phyloP scores from a whole-genome alignment of 139 green algal genomes.

The Chlorella sp. region DNA sequence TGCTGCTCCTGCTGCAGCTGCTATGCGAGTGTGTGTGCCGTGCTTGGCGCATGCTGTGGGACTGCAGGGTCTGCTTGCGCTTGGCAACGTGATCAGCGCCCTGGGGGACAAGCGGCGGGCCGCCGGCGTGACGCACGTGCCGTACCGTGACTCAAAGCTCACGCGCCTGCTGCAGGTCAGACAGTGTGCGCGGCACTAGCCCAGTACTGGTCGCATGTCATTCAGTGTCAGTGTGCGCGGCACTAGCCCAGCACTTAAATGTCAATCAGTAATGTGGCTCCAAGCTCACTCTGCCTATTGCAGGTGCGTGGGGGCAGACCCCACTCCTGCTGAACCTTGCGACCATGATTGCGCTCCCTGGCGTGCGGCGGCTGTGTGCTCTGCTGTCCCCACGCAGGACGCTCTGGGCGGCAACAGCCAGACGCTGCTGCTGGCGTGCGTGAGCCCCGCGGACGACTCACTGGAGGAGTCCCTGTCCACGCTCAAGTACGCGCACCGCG shows the following conservation, averaged over 20 bases:
- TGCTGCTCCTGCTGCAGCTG: neutral
- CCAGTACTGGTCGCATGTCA: no score
- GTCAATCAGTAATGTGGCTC: no score
- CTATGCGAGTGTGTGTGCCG: neutral
- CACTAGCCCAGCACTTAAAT: no score
- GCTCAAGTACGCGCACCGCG: slow-evolving; percentile 41
- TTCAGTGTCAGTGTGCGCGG: no score
- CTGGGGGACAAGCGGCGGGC: slow-evolving; percentile 36
- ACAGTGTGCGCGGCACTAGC: neutral
- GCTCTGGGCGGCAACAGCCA: slow-evolving; percentile 43
- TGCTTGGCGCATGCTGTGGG: no score
- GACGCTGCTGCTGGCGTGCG: slow-evolving; percentile 40
- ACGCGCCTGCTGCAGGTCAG: slow-evolving; percentile 45
- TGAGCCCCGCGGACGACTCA: slow-evolving; percentile 17
- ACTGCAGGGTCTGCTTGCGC: slow-evolving; percentile 47
- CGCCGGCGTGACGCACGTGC: slow-evolving; percentile 33
- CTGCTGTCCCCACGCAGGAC: slow-evolving; percentile 34
- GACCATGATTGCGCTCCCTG: no score
- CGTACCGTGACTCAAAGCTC: slow-evolving; percentile 61
- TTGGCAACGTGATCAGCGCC: slow-evolving; percentile 58
- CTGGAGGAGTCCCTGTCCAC: slow-evolving; percentile 50
- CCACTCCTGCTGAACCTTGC: no score
- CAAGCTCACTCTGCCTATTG: no score
- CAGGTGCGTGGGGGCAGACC: no score
- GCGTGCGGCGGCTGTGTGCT: no score